These are phyloP conservation scores for Ceratobasidium sp. DNA, from an alignment of 1,284 basidiomycete species.

Conservation along the genomic window DNA sequence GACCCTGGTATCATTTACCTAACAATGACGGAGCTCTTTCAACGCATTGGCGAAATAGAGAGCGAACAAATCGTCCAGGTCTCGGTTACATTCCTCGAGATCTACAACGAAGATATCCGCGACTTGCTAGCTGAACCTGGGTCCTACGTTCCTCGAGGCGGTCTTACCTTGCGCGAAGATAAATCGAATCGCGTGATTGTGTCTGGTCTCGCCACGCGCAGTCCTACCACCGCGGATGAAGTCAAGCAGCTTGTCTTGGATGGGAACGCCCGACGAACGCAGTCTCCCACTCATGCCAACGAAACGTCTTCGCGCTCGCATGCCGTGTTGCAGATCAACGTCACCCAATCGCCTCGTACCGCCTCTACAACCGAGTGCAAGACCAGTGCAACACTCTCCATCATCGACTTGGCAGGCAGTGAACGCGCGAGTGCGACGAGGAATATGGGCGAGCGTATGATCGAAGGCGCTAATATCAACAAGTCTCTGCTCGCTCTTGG, in stretches of 20 bases:
- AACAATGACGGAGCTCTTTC: constrained; percentile 96
- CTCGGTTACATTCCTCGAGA: constrained; percentile 92
- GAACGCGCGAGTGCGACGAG: constrained; percentile 93
- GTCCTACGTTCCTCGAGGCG: constrained; percentile 74
- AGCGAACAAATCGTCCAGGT: constrained; percentile 87
- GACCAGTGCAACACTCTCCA: constrained; percentile 88
- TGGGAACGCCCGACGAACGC: constrained; percentile 88
- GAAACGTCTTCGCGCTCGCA: constrained; percentile 95
- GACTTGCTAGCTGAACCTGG: constrained; percentile 86
- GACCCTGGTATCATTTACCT: constrained; percentile 95
- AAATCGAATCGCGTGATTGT: constrained; percentile 84
- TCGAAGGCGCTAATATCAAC: constrained; percentile 98
- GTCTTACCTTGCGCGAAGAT: constrained; percentile 92
- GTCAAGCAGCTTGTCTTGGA: constrained; percentile 91
- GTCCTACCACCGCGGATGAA: constrained; percentile 84
- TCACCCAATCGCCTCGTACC: constrained; percentile 85
- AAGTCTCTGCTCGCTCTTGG: constrained; percentile 94
- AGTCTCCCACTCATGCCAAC: constrained; percentile 93
- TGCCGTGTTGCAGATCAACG: constrained; percentile 93
- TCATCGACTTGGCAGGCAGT: constrained; percentile 96
- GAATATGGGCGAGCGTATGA: constrained; percentile 97
- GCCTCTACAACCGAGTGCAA: constrained; percentile 81
- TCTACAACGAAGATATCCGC: constrained; percentile 98
- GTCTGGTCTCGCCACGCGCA: constrained; percentile 80
- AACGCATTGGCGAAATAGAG: constrained; percentile 82